A percentile compares a stretch with the other conserved stretches of the same genome.
Evolutionary conservation across 208 protist species (phyloP).

Genomic region (Trypanosoma avium): DNA sequence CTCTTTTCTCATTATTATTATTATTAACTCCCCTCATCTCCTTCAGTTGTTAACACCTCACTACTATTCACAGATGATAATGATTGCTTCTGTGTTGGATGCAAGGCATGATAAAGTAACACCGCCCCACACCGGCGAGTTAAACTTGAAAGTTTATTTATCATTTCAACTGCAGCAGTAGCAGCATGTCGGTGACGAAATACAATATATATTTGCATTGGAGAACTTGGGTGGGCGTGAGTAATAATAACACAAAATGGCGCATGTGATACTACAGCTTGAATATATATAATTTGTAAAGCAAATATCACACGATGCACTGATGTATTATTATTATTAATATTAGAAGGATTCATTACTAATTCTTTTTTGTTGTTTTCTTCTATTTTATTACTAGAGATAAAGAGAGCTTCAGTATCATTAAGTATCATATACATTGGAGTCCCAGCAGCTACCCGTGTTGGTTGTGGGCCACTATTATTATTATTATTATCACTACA

Average conservation of each 20-base stretch:
- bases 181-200: slow-evolving; percentile 29
- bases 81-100: no score
- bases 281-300: slow-evolving; percentile 44
- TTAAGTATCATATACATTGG: slow-evolving; percentile 36
- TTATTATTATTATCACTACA: no score
- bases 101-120: slow-evolving; percentile 35
- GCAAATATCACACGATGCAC: slow-evolving; percentile 33
- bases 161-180: slow-evolving; percentile 20
- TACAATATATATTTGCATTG: slow-evolving; percentile 37
- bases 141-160: slow-evolving; percentile 29
- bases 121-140: slow-evolving; percentile 33
- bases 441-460: slow-evolving; percentile 35
- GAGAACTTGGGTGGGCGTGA: slow-evolving; percentile 27
- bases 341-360: neutral
- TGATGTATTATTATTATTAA: no score
- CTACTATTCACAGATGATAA: no score
- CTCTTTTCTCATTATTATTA: neutral
- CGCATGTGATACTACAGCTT: slow-evolving; percentile 14
- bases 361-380: neutral
- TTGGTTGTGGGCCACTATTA: slow-evolving; percentile 12
- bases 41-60: no score
- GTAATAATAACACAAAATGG: slow-evolving; percentile 49
- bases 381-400: no score
- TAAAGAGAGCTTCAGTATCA: slow-evolving; percentile 24
- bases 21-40: no score